Conservation (phyloP, 140 eudicot genomes). For the Artemisia princeps region DNA sequence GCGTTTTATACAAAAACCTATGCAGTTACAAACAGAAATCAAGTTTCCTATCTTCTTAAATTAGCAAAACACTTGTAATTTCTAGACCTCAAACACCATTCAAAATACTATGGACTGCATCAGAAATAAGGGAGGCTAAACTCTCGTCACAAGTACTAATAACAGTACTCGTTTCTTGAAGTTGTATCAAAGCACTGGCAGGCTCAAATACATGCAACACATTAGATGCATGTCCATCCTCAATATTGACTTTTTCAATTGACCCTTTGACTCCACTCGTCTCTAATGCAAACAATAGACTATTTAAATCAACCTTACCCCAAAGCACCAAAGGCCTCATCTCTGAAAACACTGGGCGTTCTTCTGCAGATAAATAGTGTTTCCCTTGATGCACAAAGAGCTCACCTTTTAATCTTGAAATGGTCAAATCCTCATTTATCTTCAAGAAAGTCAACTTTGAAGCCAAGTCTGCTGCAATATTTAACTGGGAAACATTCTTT, state of each 20-base stretch:
- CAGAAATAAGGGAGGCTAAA: conserved; percentile 37
- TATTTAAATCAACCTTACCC: conserved; percentile 44
- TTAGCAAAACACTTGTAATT: background rate
- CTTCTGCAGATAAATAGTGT: conserved; percentile 32
- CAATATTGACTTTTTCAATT: conserved; percentile 31
- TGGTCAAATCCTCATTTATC: conserved; percentile 25
- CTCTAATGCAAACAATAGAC: conserved; percentile 33
- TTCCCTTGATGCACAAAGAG: conserved; percentile 47
- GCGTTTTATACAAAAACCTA: too few species aligned
- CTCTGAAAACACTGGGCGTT: conserved; percentile 16
- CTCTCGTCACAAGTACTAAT: conserved; percentile 47
- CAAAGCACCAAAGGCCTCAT: conserved; percentile 32
- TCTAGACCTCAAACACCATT: conserved; percentile 8
- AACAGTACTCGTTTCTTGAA: conserved; percentile 36
- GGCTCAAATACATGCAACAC: conserved; percentile 46
- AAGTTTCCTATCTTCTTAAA: background rate
- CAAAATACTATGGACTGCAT: conserved; percentile 39
- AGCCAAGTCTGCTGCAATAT: conserved; percentile 49
- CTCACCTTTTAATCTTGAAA: conserved; percentile 62
- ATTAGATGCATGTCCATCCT: conserved; percentile 27
- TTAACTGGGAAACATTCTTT: conserved; percentile 33
- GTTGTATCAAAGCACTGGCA: conserved; percentile 38
- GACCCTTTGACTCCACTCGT: conserved; percentile 44
- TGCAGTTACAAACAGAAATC: too few species aligned
- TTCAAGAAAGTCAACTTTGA: conserved; percentile 35